phyloP scores from a whole-genome alignment of 305 asterid species.

The Solanum hybrid region DNA sequence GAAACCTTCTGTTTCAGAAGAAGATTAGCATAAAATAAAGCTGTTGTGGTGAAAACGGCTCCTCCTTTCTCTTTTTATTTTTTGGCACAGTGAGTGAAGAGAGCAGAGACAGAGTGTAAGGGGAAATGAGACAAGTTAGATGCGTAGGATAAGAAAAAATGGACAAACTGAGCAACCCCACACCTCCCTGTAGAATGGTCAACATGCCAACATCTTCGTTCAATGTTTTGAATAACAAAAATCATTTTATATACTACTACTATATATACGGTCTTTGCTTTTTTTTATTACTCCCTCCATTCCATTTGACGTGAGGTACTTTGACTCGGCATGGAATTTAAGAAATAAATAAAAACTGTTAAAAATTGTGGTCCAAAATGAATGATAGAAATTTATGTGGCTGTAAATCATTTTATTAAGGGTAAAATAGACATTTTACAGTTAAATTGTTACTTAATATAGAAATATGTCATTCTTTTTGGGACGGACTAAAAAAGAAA shows the following conservation, averaged over 20 bases:
- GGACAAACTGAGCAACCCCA: slow-evolving; percentile 16
- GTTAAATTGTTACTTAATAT: too few species aligned
- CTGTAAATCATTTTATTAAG: too few species aligned
- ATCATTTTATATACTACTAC: not conserved
- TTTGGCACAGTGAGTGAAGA: slow-evolving; percentile 21
- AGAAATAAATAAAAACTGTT: too few species aligned
- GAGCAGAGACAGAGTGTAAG: slow-evolving; percentile 7
- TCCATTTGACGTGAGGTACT: too few species aligned
- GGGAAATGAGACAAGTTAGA: not conserved
- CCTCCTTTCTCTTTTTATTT: slow-evolving; percentile 24
- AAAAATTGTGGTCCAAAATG: too few species aligned
- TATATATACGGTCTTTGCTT: not conserved
- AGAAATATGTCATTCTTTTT: too few species aligned
- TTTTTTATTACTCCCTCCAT: too few species aligned
- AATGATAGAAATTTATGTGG: too few species aligned
- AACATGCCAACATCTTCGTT: slow-evolving; percentile 6
- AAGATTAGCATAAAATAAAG: slow-evolving; percentile 18
- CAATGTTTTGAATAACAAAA: not conserved
- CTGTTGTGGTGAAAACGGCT: slow-evolving; percentile 59
- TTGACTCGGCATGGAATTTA: accelerated
- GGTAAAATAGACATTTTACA: too few species aligned
- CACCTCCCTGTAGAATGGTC: slow-evolving; percentile 12
- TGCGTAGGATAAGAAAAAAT: not conserved
- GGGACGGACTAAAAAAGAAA: too few species aligned
- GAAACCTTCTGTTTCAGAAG: slow-evolving; percentile 4